Base-by-base conservation (phyloP, 768 basidiomycete genomes). In the Amanita muscaria region DNA sequence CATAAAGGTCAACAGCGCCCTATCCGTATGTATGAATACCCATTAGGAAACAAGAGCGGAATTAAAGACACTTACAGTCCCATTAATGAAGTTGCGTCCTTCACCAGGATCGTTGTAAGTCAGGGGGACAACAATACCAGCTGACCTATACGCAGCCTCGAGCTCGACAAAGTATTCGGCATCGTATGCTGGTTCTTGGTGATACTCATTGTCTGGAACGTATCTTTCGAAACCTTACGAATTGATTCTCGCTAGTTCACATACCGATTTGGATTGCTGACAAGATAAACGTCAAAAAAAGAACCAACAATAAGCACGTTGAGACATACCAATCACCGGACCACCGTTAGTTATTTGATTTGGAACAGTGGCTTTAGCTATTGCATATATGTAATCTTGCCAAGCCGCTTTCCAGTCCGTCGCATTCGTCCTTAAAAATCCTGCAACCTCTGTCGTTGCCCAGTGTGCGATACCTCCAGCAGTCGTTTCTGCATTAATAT, bases 401-500 rank as follows among this genome's bases (percentile, higher is more conserved):
- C 88, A 90, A 0, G 84, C 76, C 8, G 67, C 74, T 21, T 63
- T 67, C 72, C 77, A 89, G 52, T 84, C 82, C 0, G 78, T 72
- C 4, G 75, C 81, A 45, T 83, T 83, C 16, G 85, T 88, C n/a
- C 88, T 75, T 12, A 88, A 64, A 33, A 65, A 63, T 6, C 81
- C 82, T 3, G 77, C 71, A 12, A 84, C 76, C 53, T 78, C 70
- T 10, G 75, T 71, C 1, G 86, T 88, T 9, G 75, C 68, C 87
- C 87, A 88, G 50, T 73, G 71, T 56, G 58, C 77, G 54, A 65
- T 76, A 8, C 87, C 87, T 19, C 87, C 87, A 1, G 83, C 88
- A 10, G 80, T 79, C 0, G 83, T 86, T 57, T 88, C 86, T 3
- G 83, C 84, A 51, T 88, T 88, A 64, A 88, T 87, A 53, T 87